Evolutionary conservation across 352 stramenopile genomes (phyloP).

Genomic region (Globisporangium camurandrum): DNA sequence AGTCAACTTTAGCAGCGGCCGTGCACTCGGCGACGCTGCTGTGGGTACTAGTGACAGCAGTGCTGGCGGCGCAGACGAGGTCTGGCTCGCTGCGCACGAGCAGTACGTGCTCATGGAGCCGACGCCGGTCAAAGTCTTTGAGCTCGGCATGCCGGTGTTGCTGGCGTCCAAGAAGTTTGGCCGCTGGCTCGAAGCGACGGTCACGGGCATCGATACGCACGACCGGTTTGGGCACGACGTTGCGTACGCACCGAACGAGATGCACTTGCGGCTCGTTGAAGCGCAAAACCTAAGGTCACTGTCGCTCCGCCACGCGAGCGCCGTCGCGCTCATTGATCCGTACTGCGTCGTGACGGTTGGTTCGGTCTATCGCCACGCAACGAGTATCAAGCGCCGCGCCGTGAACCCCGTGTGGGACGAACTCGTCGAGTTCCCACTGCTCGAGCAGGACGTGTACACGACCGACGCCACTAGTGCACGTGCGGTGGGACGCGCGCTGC

Average conservation of each 20-base stretch:
- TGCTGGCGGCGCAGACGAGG: slow-evolving; percentile 17
- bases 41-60: slow-evolving; percentile 1
- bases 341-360: slow-evolving; percentile 40
- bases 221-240: slow-evolving; percentile 38
- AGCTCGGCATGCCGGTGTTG: slow-evolving; percentile 37
- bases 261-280: slow-evolving; percentile 44
- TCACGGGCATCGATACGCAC: slow-evolving; percentile 29
- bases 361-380: slow-evolving; percentile 25
- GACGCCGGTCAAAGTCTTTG: slow-evolving; percentile 40
- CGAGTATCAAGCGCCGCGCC: slow-evolving; percentile 30
- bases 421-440: slow-evolving; percentile 19
- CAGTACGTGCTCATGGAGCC: slow-evolving; percentile 37
- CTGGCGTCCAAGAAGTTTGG: slow-evolving; percentile 44
- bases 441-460: slow-evolving; percentile 16
- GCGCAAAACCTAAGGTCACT: slow-evolving; percentile 35
- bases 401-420: slow-evolving; percentile 36
- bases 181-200: slow-evolving; percentile 33
- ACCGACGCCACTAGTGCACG: background rate
- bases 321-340: slow-evolving; percentile 28
- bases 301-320: slow-evolving; percentile 17
- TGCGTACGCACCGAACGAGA: slow-evolving; percentile 29
- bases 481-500: background rate
- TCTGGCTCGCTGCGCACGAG: slow-evolving; percentile 39
- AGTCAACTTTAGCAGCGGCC: slow-evolving; percentile 41
- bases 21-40: slow-evolving; percentile 1